Conservation (phyloP, 257 asterid genomes). For the Solanum clarkiae region DNA sequence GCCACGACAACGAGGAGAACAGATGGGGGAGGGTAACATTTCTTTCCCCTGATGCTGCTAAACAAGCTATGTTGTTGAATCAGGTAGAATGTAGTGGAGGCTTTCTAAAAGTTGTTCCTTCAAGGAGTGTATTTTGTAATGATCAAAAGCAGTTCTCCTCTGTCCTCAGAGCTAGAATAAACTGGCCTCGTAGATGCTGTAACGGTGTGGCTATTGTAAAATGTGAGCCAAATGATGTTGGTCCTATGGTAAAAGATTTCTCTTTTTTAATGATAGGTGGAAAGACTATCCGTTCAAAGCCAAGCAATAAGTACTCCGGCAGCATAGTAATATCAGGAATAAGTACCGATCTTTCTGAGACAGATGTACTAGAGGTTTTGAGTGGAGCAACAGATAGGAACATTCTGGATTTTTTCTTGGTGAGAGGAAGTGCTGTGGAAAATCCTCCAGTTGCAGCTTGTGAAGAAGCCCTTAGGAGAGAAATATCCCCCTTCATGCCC, state of each 20-base stretch:
- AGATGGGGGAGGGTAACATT: conserved; percentile 90
- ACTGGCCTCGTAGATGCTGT: conserved; percentile 86
- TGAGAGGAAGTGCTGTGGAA: conserved; percentile 49
- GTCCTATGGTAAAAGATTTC: conserved; percentile 33
- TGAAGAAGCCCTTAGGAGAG: conserved; percentile 63
- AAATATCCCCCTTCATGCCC: conserved; percentile 71
- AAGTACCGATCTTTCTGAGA: conserved; percentile 49
- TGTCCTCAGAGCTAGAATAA: conserved; percentile 55
- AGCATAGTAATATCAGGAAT: conserved; percentile 40
- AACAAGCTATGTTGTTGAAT: conserved; percentile 35
- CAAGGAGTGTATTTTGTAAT: conserved; percentile 28
- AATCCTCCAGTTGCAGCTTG: conserved; percentile 42
- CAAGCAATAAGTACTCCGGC: conserved; percentile 19
- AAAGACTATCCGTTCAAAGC: conserved; percentile 19
- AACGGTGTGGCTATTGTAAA: conserved; percentile 61
- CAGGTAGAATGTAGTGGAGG: conserved; percentile 41
- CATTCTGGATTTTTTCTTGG: conserved; percentile 44
- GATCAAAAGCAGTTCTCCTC: conserved; percentile 37
- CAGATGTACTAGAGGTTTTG: conserved; percentile 38
- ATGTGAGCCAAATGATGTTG: conserved; percentile 51
- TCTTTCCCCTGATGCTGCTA: conserved; percentile 74
- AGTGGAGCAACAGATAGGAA: conserved; percentile 27
- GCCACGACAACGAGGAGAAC: conserved; percentile 36
- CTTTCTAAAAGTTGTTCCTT: conserved; percentile 43
- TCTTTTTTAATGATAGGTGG: conserved; percentile 29